phyloP scores from a whole-genome alignment of 1,284 basidiomycete genomes.

The Ustilago loliicola region DNA sequence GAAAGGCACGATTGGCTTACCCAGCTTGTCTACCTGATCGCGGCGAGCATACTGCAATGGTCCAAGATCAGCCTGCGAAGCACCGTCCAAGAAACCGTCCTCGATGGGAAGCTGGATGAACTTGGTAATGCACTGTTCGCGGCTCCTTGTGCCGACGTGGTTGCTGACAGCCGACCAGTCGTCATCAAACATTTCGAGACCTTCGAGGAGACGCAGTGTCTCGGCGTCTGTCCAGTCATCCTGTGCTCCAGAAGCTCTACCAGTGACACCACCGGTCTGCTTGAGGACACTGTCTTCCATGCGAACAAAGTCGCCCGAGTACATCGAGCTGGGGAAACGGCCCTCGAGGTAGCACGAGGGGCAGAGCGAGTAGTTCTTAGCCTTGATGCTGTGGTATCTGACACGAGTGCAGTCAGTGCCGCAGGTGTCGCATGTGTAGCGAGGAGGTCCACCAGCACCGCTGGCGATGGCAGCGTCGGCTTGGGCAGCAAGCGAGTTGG shows the following conservation, averaged over 20 bases:
- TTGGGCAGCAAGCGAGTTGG: slow-evolving; percentile 60
- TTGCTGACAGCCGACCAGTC: slow-evolving; percentile 93
- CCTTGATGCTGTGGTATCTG: slow-evolving; percentile 91
- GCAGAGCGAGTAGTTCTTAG: slow-evolving; percentile 81
- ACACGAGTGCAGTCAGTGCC: slow-evolving; percentile 89
- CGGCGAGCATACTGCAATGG: slow-evolving; percentile 77
- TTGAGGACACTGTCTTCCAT: slow-evolving; percentile 75
- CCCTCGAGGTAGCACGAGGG: slow-evolving; percentile 88
- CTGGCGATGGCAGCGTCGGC: slow-evolving; percentile 75
- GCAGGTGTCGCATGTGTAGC: slow-evolving; percentile 91
- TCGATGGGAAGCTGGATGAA: slow-evolving; percentile 98
- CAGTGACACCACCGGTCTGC: slow-evolving; percentile 71
- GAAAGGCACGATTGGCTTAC: slow-evolving; percentile 76
- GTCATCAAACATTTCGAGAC: slow-evolving; percentile 97
- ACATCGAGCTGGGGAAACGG: slow-evolving; percentile 95
- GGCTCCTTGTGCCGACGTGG: slow-evolving; percentile 89
- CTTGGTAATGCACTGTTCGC: slow-evolving; percentile 94
- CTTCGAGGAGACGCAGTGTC: slow-evolving; percentile 87
- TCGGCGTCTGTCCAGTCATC: slow-evolving; percentile 94
- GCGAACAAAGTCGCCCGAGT: slow-evolving; percentile 96
- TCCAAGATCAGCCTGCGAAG: slow-evolving; percentile 75
- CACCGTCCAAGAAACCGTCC: slow-evolving; percentile 81
- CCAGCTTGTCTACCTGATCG: slow-evolving; percentile 54
- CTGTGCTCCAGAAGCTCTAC: slow-evolving; percentile 73
- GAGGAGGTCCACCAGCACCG: slow-evolving; percentile 71